Evolutionary conservation across 2,329 filamentous ascomycete genomes (phyloP).

Genomic region (Emericellopsis atlantica): DNA sequence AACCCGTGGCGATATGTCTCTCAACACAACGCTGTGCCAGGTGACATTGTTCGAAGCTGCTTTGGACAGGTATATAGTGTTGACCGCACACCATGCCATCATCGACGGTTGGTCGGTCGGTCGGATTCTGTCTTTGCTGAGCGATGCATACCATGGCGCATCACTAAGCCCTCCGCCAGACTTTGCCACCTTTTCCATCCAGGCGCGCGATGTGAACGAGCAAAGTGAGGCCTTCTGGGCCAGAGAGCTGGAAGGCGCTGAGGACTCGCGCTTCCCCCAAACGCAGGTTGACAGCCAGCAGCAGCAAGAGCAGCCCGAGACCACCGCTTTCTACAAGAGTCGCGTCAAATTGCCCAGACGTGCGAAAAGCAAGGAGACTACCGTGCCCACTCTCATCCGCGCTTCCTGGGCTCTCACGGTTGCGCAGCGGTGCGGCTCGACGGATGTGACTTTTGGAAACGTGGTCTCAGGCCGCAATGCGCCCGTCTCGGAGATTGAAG

Average conservation of each 20-base stretch:
- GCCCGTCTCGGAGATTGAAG: conserved; percentile 7
- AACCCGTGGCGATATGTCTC: conserved; percentile 1
- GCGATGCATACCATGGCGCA: conserved; percentile 4
- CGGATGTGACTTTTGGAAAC: not conserved
- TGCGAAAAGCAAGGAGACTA: no score
- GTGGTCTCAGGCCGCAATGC: conserved; percentile 9
- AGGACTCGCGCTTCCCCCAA: no score
- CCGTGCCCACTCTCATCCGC: not conserved
- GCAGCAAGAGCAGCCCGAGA: no score
- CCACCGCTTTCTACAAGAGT: no score
- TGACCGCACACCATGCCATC: conserved; percentile 8
- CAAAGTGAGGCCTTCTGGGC: no score
- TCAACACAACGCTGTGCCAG: conserved; percentile 3
- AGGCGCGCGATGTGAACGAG: no score
- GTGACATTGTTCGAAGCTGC: conserved; percentile 1
- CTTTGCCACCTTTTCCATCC: not conserved
- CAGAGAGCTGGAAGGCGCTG: no score
- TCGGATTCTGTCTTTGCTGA: not conserved
- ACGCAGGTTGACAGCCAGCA: no score
- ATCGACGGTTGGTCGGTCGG: not conserved
- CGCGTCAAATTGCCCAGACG: no score
- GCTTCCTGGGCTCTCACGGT: not conserved
- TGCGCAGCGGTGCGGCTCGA: not conserved
- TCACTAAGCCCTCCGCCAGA: not conserved
- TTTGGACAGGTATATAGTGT: conserved; percentile 7